A percentile compares a stretch with the other conserved stretches of the same genome.
Evolutionary conservation across 2,329 filamentous ascomycete genomes (phyloP).

Genomic region (Cladosporium velox): DNA sequence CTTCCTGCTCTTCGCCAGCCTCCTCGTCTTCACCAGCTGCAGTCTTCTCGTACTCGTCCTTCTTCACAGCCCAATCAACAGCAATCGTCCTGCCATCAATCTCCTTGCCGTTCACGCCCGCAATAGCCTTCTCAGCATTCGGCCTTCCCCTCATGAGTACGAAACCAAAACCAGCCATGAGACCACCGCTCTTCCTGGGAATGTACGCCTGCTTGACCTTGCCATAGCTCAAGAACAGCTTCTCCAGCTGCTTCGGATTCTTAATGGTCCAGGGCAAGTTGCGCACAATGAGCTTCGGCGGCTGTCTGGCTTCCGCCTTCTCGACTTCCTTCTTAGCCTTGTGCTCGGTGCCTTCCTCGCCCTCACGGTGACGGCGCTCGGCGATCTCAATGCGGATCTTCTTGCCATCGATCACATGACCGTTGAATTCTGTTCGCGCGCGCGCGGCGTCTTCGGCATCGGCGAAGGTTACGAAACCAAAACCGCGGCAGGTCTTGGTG

Average conservation of each 20-base stretch:
- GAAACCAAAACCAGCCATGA: slow-evolving; percentile 87
- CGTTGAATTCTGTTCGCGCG: slow-evolving; percentile 80
- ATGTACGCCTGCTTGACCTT: slow-evolving; percentile 87
- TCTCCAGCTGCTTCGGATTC: slow-evolving; percentile 73
- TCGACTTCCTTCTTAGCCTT: slow-evolving; percentile 70
- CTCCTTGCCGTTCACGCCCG: slow-evolving; percentile 82
- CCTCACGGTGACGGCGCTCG: slow-evolving; percentile 74
- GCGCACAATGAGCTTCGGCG: slow-evolving; percentile 83
- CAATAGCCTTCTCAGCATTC: slow-evolving; percentile 87
- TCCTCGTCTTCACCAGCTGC: slow-evolving; percentile 31
- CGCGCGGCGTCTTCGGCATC: slow-evolving; percentile 86
- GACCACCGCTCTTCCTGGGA: slow-evolving; percentile 69
- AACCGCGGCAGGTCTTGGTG: slow-evolving; percentile 86
- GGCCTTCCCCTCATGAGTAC: slow-evolving; percentile 83
- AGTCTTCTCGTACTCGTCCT: slow-evolving; percentile 68
- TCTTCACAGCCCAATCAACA: slow-evolving; percentile 96
- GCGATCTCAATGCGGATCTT: slow-evolving; percentile 86
- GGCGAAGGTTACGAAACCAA: slow-evolving; percentile 95
- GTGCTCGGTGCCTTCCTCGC: slow-evolving; percentile 44
- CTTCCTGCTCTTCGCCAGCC: slow-evolving; percentile 38
- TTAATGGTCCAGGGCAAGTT: slow-evolving; percentile 97
- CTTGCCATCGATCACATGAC: slow-evolving; percentile 73
- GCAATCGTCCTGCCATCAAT: slow-evolving; percentile 86
- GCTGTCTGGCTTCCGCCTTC: slow-evolving; percentile 63
- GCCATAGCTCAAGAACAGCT: slow-evolving; percentile 82